Evolutionary conservation across 768 basidiomycete genomes (phyloP).

Genomic region (Galerina marginata): DNA sequence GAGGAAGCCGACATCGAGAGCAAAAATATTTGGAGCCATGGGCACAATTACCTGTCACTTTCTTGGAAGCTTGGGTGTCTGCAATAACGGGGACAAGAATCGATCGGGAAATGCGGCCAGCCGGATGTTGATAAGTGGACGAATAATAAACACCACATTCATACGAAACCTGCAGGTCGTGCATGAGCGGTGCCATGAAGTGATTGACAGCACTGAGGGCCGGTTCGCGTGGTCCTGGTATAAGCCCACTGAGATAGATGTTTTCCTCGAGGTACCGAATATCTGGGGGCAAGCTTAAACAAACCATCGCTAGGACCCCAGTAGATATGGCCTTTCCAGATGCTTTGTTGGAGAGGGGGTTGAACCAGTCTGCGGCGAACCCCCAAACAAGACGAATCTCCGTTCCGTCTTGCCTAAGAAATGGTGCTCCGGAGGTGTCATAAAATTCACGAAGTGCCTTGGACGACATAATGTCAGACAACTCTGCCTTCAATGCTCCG

Average conservation of each 20-base stretch:
- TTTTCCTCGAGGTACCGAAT: too few species aligned
- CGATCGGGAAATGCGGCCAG: conserved; percentile 5
- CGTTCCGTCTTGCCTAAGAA: neutral
- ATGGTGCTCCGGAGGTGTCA: neutral
- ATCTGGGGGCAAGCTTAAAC: conserved; percentile 33
- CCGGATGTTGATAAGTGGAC: conserved; percentile 2
- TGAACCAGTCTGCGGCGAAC: neutral
- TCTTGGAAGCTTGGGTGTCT: neutral
- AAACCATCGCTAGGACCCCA: neutral
- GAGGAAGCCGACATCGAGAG: conserved; percentile 14
- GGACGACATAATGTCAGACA: conserved; percentile 7
- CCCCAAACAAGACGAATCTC: neutral
- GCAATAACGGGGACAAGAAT: conserved; percentile 15
- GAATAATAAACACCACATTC: conserved; percentile 9
- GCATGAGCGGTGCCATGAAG: conserved; percentile 11
- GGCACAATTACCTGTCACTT: conserved; percentile 6
- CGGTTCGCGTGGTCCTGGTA: too few species aligned
- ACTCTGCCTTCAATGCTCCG: neutral
- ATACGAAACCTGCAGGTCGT: conserved; percentile 26
- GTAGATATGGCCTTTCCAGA: conserved; percentile 1
- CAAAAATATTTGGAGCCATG: conserved; percentile 15
- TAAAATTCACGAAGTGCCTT: neutral
- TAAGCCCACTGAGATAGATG: too few species aligned
- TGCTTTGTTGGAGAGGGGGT: neutral
- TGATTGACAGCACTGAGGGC: too few species aligned